phyloP scores from a whole-genome alignment of 192 early-diverging fungal species.

The Gigaspora rosea region DNA sequence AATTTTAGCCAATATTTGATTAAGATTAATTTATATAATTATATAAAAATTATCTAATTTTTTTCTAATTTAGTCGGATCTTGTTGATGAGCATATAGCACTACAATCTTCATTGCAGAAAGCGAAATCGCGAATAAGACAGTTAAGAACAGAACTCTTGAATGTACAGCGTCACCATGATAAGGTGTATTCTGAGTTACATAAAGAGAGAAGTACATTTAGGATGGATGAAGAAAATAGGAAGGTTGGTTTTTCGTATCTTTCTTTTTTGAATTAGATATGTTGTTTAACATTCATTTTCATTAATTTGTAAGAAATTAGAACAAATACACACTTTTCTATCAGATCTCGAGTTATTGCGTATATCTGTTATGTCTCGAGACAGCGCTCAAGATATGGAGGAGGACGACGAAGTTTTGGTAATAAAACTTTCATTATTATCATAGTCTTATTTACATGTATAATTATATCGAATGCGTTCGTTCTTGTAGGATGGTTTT shows the following conservation, averaged over 20 bases:
- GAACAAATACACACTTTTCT: conserved; percentile 29
- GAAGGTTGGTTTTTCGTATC: conserved; percentile 12
- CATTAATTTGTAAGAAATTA: conserved; percentile 25
- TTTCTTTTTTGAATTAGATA: not conserved
- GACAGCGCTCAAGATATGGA: not conserved
- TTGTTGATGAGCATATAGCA: conserved; percentile 17
- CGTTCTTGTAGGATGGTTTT: conserved; percentile 11
- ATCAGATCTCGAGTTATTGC: conserved; percentile 16
- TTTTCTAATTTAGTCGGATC: conserved; percentile 3
- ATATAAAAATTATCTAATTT: no score
- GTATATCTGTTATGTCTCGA: conserved; percentile 8
- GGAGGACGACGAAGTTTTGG: not conserved
- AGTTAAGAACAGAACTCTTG: conserved; percentile 19
- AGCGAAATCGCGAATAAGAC: not conserved
- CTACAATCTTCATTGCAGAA: conserved; percentile 23
- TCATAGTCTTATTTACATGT: not conserved
- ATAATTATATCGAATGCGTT: not conserved
- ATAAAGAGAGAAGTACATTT: not conserved
- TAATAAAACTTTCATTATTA: not conserved
- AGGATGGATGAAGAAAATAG: conserved; percentile 14
- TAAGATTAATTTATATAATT: no score
- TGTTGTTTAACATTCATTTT: not conserved
- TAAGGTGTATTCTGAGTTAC: not conserved
- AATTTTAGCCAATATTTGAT: no score
- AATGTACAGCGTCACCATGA: not conserved